Base-by-base conservation (phyloP, 2,329 filamentous ascomycete genomes). In the Penicillium rolfsii region DNA sequence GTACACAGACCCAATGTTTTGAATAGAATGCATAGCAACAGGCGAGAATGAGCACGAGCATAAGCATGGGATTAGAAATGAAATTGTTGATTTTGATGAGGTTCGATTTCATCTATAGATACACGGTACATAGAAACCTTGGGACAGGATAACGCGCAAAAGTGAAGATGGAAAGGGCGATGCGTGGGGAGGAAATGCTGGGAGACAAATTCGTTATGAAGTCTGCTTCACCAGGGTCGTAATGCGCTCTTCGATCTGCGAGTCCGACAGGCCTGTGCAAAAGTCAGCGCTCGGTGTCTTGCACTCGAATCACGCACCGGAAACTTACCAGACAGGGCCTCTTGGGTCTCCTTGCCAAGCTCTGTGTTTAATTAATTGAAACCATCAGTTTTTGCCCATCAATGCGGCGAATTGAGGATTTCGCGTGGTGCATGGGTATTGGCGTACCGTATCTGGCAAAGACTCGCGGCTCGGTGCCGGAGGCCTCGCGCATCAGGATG, bases 401-500 rank as follows among this genome's bases (percentile, higher is more conserved):
- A n/a, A 33, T 45, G 5, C 5, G 36, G 16, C 38, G 6, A 24
- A 49, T 19, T 24, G 38, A 38, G n/a, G n/a, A 7, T 24, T 19
- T 26, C 30, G 16, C 28, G n/a, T 16, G 11, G 33, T 30, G 50
- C 8, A 12, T 36, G 55, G 28, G 48, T 55, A 46, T 41, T 46
- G 46, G 49, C 87, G 73, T 79, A 96, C 92, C 94, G 77, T 96
- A 99, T 88, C 95, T 86, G 70, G 94, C 93, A 79, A 90, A 98
- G 66, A 99, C 87, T 78, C 87, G 90, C 66, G 95, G 94, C 76
- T 90, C 82, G 57, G 91, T 91, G 73, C 91, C 92, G 70, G 87
- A 82, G 56, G 94, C 95, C 83, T 98, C 95, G 75, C 95, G 91
- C 74, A 99, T 88, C 83, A 99, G 84, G 80, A 99, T 98, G 57